Conservation (phyloP, 345 rosid genomes). For the Hibiscus trionum region DNA sequence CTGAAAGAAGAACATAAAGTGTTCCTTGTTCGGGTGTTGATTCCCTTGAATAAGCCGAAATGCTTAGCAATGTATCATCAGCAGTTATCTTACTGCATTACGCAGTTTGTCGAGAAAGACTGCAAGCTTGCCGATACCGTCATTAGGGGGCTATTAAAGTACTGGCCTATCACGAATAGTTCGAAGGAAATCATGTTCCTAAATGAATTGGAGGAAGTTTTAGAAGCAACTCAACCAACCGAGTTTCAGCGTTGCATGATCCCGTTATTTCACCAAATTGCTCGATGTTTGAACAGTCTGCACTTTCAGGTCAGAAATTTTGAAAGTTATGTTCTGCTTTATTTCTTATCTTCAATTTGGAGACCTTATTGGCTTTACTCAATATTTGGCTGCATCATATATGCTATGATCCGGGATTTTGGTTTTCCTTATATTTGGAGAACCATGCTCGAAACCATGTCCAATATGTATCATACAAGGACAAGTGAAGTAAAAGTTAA, state of each 20-base stretch:
- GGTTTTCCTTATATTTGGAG: background rate
- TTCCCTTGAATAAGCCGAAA: constrained; percentile 83
- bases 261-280: constrained; percentile 64
- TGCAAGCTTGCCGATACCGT: constrained; percentile 76
- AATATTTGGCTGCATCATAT: background rate
- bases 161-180: constrained; percentile 86
- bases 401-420: background rate
- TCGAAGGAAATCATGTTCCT: constrained; percentile 93
- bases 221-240: constrained; percentile 69
- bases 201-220: constrained; percentile 73
- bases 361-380: background rate
- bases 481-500: too few species aligned
- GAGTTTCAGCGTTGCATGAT: constrained; percentile 85
- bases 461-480: background rate
- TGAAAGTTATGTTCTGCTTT: constrained; percentile 1
- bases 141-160: constrained; percentile 73
- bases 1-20: constrained; percentile 89
- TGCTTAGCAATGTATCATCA: constrained; percentile 76
- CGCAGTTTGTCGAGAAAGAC: constrained; percentile 88
- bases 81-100: constrained; percentile 70
- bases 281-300: constrained; percentile 62
- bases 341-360: background rate
- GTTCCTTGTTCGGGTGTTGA: constrained; percentile 60
- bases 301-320: constrained; percentile 70
- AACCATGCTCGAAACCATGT: background rate